Conservation (phyloP, 371 early-diverging fungal genomes). For the Batrachochytrium dendrobatidis region DNA sequence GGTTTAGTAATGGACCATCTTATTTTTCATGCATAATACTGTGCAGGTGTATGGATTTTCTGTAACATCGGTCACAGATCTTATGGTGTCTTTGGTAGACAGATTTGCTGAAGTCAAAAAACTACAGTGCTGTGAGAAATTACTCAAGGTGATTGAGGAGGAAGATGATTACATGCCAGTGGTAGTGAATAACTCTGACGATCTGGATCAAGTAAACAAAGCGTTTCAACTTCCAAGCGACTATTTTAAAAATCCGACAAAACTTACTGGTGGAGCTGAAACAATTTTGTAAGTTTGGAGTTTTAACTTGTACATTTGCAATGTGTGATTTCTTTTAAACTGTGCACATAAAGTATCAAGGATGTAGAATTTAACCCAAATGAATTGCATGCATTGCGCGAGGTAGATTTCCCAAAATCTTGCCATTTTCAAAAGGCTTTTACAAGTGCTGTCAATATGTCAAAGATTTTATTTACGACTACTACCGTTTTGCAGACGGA, state of each 20-base stretch:
- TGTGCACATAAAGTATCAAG: neutral
- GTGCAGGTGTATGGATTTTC: constrained; percentile 62
- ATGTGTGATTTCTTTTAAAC: neutral
- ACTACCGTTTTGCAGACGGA: constrained; percentile 79
- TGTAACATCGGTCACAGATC: constrained; percentile 57
- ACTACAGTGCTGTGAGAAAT: constrained; percentile 56
- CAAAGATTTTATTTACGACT: constrained; percentile 63
- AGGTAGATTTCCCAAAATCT: constrained; percentile 62
- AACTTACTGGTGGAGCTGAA: neutral
- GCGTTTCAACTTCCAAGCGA: constrained; percentile 18
- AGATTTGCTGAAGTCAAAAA: constrained; percentile 74
- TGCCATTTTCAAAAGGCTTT: constrained; percentile 80
- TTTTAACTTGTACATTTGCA: neutral
- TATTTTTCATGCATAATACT: neutral
- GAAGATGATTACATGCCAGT: constrained; percentile 82
- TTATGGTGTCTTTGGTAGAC: constrained; percentile 72
- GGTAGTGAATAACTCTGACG: constrained; percentile 60
- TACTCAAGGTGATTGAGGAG: constrained; percentile 67
- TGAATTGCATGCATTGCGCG: neutral
- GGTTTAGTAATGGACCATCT: neutral
- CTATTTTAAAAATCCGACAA: neutral
- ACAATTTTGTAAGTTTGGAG: neutral
- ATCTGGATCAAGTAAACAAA: constrained; percentile 38
- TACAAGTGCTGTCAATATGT: constrained; percentile 66
- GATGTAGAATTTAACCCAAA: neutral